Percentiles rank a stretch among this genome's conserved stretches.
Evolutionary conservation across 2,329 filamentous ascomycete genomes (phyloP).

Genomic region (Fusarium tanahbumbuense): DNA sequence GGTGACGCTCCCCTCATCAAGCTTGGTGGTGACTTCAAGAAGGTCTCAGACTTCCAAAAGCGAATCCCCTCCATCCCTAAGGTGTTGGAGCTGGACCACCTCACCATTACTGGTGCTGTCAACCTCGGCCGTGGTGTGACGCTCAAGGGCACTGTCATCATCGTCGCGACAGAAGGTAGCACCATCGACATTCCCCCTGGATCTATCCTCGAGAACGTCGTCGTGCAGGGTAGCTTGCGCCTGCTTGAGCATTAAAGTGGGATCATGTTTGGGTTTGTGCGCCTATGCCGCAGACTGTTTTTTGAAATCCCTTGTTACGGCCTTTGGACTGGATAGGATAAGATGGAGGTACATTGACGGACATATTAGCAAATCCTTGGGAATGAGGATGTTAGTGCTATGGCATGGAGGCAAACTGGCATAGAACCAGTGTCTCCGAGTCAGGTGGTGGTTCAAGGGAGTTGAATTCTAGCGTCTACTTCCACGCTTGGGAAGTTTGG

Average conservation of each 20-base stretch:
- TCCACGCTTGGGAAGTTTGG: conserved; percentile 11
- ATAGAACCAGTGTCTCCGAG: conserved; percentile 2
- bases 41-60: conserved; percentile 96
- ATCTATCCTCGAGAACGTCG: conserved; percentile 97
- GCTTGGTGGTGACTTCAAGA: conserved; percentile 99
- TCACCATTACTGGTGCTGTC: conserved; percentile 97
- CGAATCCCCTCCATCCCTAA: conserved; percentile 88
- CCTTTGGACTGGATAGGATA: conserved; percentile 19
- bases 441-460: conserved; percentile 1
- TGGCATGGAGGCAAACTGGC: conserved; percentile 8
- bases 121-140: conserved; percentile 96
- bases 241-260: conserved; percentile 70
- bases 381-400: conserved; percentile 4
- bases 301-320: conserved; percentile 16
- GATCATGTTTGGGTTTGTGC: conserved; percentile 7
- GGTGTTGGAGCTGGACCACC: conserved; percentile 91
- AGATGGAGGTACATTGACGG: conserved; percentile 1
- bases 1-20: conserved; percentile 98
- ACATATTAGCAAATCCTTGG: background rate
- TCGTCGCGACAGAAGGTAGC: conserved; percentile 96
- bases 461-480: conserved; percentile 3
- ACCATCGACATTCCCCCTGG: conserved; percentile 98
- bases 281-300: conserved; percentile 10
- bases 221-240: conserved; percentile 95
- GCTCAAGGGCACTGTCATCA: conserved; percentile 98